Conservation (phyloP, 1,139 yeast genomes). For the Eremothecium coryli region DNA sequence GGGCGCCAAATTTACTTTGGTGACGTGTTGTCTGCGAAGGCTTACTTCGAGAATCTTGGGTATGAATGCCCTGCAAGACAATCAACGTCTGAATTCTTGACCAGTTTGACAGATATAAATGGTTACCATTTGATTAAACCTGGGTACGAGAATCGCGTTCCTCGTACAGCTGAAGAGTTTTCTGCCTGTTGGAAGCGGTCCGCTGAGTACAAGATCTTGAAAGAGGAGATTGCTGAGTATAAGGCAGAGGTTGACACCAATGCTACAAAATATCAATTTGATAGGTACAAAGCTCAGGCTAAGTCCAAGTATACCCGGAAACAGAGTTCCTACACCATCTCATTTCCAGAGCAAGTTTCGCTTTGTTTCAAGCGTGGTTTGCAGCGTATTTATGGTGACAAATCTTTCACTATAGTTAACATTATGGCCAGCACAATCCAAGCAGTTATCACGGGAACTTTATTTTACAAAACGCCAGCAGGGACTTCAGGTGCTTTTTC, state of each 20-base stretch:
- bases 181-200: constrained; percentile 58
- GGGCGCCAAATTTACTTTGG: constrained; percentile 42
- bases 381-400: constrained; percentile 44
- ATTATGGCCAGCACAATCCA: constrained; percentile 41
- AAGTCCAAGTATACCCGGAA: constrained; percentile 33
- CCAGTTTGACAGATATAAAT: constrained; percentile 51
- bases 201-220: constrained; percentile 37
- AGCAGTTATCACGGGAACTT: constrained; percentile 42
- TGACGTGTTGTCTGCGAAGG: constrained; percentile 35
- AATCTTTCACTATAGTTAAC: constrained; percentile 40
- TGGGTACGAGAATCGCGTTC: constrained; percentile 54
- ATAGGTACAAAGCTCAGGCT: constrained; percentile 36
- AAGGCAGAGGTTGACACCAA: constrained; percentile 35
- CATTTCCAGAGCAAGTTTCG: constrained; percentile 39
- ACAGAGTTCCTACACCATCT: constrained; percentile 40
- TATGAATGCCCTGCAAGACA: constrained; percentile 47
- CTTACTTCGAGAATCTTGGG: constrained; percentile 41
- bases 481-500: constrained; percentile 45
- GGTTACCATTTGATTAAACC: constrained; percentile 28
- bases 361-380: constrained; percentile 42
- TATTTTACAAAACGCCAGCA: constrained; percentile 37
- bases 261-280: constrained; percentile 32
- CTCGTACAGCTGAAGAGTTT: constrained; percentile 61
- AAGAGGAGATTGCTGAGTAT: constrained; percentile 39
- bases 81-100: constrained; percentile 50